phyloP scores from a whole-genome alignment of 83 land plant species.

The Isoetes engelmannii region DNA sequence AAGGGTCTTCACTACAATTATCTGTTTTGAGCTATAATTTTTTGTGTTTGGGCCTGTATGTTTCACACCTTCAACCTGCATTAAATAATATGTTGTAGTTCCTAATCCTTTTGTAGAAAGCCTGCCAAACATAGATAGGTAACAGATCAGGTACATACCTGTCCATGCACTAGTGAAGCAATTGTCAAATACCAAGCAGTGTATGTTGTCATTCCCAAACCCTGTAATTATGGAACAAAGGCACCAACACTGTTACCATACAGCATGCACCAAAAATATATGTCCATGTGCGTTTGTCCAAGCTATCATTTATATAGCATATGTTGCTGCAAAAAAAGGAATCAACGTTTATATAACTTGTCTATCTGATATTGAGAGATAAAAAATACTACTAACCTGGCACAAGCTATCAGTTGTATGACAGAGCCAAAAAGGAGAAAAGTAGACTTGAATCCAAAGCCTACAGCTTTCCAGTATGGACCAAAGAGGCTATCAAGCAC shows the following conservation, averaged over 20 bases:
- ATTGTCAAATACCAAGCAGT: conserved; percentile 83
- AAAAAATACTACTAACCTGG: conserved; percentile 43
- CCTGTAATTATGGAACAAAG: conserved; percentile 80
- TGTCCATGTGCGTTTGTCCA: conserved; percentile 85
- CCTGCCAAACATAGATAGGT: too few species aligned
- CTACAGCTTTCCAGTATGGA: conserved; percentile 58
- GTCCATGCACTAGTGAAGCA: conserved; percentile 71
- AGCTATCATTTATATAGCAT: conserved; percentile 72
- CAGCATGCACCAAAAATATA: conserved; percentile 90
- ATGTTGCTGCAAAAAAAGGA: conserved; percentile 50
- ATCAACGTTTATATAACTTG: not conserved
- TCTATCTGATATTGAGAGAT: not conserved
- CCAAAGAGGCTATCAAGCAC: conserved; percentile 83
- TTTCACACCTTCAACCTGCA: too few species aligned
- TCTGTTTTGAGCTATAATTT: too few species aligned
- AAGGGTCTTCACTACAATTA: too few species aligned
- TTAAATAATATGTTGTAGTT: too few species aligned
- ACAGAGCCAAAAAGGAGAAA: conserved; percentile 79
- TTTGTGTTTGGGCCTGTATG: too few species aligned
- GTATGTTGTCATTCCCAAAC: conserved; percentile 72
- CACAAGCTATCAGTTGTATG: conserved; percentile 82
- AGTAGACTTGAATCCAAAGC: conserved; percentile 75
- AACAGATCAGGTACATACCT: conserved; percentile 31
- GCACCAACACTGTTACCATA: conserved; percentile 68
- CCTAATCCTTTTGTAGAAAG: too few species aligned